Evolutionary conservation across 1,139 yeast species (phyloP), one percentile per base, ranked within the genome.

Genomic region (Saccharomyces hybrid): DNA sequence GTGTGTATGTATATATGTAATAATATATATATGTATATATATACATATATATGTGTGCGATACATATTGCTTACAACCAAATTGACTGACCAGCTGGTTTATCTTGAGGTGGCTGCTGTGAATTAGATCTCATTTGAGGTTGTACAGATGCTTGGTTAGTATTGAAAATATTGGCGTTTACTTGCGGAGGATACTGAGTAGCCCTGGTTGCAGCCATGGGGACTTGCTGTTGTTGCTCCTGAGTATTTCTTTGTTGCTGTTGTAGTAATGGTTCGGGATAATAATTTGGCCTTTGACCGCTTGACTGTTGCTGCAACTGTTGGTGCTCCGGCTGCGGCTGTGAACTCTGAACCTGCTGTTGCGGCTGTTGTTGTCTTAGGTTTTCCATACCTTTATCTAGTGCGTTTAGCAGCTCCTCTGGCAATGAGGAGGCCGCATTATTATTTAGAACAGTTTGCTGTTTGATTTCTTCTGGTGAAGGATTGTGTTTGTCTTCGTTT

Each of bases 221-320:
- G 19, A 49, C 55, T 31, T 51, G 57, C 23, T 56, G 60, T 42
- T 59, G 62, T 23, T 52, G 54, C 49, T 54, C 58, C 29, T 58
- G 60, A 28, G 56, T 61, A 52, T 61, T 61, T 55, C 57, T 58
- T 49, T 57, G 58, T 25, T 60, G 63, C 49, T 60, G 63, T 46
- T 61, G 64, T 49, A 57, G 56, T 19, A 56, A 49, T 13, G 62
- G 63, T 48, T 57, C 59, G 63, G 72, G 52, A 60, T 68, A 52
- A 62, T 73, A 52, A 42, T 32, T 34, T 16, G 52, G 42, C n/a
- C 44, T 16, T 42, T 49, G 52, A 1, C 42, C 52, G 11, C 69
- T 73, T 59, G 74, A 80, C 58, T 78, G 82, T 64, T 67, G 69
- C 51, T 78, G 76, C 68, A 79, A 84, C 65, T 79, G 81, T 51